Conservation (phyloP, 371 early-diverging fungal genomes). For the Zancudomyces culisetae region DNA sequence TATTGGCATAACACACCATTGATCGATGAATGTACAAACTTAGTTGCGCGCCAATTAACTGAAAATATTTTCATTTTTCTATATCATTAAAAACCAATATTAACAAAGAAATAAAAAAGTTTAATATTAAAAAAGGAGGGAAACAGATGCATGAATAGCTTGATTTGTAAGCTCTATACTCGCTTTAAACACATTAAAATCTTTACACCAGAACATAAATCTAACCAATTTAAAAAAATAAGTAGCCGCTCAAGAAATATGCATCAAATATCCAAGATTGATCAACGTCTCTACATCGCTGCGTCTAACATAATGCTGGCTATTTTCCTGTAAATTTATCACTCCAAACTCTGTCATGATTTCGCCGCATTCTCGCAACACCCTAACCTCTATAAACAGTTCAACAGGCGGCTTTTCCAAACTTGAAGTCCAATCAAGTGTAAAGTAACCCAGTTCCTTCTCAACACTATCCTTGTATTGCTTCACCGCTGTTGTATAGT, state of each 20-base stretch:
- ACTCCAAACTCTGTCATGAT: conserved; percentile 67
- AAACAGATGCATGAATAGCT: too few species aligned
- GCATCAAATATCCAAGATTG: conserved; percentile 55
- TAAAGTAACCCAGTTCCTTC: conserved; percentile 8
- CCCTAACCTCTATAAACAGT: conserved; percentile 70
- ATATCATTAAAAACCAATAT: too few species aligned
- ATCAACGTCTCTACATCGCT: conserved; percentile 79
- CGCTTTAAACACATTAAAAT: too few species aligned
- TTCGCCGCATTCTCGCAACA: conserved; percentile 69
- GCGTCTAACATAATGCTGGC: conserved; percentile 63
- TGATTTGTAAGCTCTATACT: too few species aligned
- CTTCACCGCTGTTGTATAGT: conserved; percentile 38
- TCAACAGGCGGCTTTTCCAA: conserved; percentile 70
- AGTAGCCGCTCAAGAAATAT: conserved; percentile 27
- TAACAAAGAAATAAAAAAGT: too few species aligned
- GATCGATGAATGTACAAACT: too few species aligned
- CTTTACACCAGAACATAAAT: too few species aligned
- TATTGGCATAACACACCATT: too few species aligned
- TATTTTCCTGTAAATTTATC: conserved; percentile 42
- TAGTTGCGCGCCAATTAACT: too few species aligned
- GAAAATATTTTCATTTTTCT: too few species aligned
- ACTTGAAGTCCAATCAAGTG: conserved; percentile 49
- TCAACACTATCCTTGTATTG: conserved; percentile 38
- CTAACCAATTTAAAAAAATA: too few species aligned
- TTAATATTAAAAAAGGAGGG: too few species aligned